Evolutionary conservation across 2,329 filamentous ascomycete species (phyloP).

Genomic region (Sclerotinia sclerotiorum): DNA sequence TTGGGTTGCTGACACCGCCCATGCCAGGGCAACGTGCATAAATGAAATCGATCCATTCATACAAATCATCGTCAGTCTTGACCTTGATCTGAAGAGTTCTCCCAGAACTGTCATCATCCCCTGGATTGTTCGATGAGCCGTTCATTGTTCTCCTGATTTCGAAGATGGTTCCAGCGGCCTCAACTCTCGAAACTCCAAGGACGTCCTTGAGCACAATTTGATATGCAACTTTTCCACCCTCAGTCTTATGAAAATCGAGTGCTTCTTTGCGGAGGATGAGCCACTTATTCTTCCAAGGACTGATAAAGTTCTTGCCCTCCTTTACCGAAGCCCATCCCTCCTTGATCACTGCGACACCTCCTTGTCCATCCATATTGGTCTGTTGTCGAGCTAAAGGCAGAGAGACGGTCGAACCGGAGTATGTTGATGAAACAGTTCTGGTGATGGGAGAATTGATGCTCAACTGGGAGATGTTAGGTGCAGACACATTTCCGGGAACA

Average conservation of each 20-base stretch:
- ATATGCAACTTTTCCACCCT: slow-evolving; percentile 83
- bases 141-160: slow-evolving; percentile 81
- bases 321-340: slow-evolving; percentile 84
- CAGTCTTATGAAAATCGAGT: slow-evolving; percentile 91
- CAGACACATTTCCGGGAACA: slow-evolving; percentile 75
- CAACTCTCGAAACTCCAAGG: slow-evolving; percentile 84
- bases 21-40: slow-evolving; percentile 96
- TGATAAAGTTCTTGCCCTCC: slow-evolving; percentile 84
- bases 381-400: slow-evolving; percentile 65
- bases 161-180: slow-evolving; percentile 87
- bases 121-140: slow-evolving; percentile 67
- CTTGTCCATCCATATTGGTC: slow-evolving; percentile 57
- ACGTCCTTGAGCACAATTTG: slow-evolving; percentile 85
- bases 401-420: slow-evolving; percentile 70
- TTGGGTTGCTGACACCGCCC: slow-evolving; percentile 97
- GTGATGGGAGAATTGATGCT: slow-evolving; percentile 60
- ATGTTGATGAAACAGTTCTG: slow-evolving; percentile 63
- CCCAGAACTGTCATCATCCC: slow-evolving; percentile 71
- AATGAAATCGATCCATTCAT: slow-evolving; percentile 98
- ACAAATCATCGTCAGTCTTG: slow-evolving; percentile 93
- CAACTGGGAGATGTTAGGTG: slow-evolving; percentile 66
- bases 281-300: slow-evolving; percentile 86
- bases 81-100: slow-evolving; percentile 89
- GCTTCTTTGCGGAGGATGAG: slow-evolving; percentile 89
- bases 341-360: slow-evolving; percentile 73